A percentile compares a stretch with the other conserved stretches of the same genome.
These are phyloP conservation scores for Aspergillus sojae DNA, from an alignment of 2,329 filamentous ascomycete genomes.

Conservation along the genomic window DNA sequence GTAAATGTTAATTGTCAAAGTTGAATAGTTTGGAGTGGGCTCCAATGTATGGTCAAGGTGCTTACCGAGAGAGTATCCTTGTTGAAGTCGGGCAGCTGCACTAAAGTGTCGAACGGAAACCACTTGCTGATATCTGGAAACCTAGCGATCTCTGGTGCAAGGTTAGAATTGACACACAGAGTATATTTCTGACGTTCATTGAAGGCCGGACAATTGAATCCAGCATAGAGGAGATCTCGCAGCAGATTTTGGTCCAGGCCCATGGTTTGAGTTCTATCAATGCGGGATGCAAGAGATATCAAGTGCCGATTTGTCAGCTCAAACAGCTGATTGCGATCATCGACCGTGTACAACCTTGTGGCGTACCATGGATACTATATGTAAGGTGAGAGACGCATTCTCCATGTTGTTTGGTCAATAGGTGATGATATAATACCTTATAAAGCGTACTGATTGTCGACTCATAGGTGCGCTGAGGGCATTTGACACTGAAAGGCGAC, in stretches of 20 bases:
- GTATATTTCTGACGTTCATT: slow-evolving; percentile 47
- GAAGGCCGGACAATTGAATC: slow-evolving; percentile 47
- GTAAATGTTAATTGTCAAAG: not conserved
- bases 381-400: slow-evolving; percentile 14
- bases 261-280: slow-evolving; percentile 48
- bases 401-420: not conserved
- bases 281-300: slow-evolving; percentile 67
- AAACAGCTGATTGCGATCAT: slow-evolving; percentile 51
- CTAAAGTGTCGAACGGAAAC: slow-evolving; percentile 46
- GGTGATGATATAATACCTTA: slow-evolving; percentile 43
- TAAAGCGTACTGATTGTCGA: slow-evolving; percentile 54
- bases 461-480: slow-evolving; percentile 57
- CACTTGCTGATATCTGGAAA: slow-evolving; percentile 32
- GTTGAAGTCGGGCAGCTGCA: slow-evolving; percentile 26
- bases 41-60: not conserved
- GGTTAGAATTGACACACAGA: slow-evolving; percentile 32
- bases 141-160: slow-evolving; percentile 21
- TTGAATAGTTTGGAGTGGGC: not conserved
- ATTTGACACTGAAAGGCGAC: slow-evolving; percentile 54
- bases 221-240: slow-evolving; percentile 42
- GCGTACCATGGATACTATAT: slow-evolving; percentile 55
- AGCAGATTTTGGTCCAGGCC: slow-evolving; percentile 44
- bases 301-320: slow-evolving; percentile 58
- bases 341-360: slow-evolving; percentile 47
- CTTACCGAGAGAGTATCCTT: slow-evolving; percentile 32